These are phyloP conservation scores for Lecanicillium sp. DNA, from an alignment of 2,329 filamentous ascomycete genomes.

Conservation along the genomic window DNA sequence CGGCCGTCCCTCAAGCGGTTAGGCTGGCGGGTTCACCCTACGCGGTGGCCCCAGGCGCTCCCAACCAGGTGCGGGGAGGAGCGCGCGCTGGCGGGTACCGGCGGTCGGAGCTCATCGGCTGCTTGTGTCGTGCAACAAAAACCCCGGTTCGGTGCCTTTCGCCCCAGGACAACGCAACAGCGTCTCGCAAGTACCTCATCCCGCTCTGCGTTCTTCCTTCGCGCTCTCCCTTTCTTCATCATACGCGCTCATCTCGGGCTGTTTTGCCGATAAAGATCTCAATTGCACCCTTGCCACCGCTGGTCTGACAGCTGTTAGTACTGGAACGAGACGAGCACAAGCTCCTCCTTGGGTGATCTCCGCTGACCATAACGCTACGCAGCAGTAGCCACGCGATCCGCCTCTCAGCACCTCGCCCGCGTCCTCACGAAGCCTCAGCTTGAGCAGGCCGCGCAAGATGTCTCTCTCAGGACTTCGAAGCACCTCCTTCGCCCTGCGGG, in stretches of 20 bases:
- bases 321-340: too few species aligned
- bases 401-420: neutral
- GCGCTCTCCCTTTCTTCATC: too few species aligned
- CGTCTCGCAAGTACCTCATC: neutral
- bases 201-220: neutral
- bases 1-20: too few species aligned
- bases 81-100: constrained; percentile 13
- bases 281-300: too few species aligned
- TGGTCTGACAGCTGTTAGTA: too few species aligned
- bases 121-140: neutral
- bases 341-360: too few species aligned
- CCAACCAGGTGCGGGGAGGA: constrained; percentile 6
- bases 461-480: constrained; percentile 39
- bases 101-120: constrained; percentile 15
- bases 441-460: constrained; percentile 26
- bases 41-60: too few species aligned
- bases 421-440: neutral
- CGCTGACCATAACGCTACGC: too few species aligned
- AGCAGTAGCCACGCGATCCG: too few species aligned
- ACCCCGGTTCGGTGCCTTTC: neutral
- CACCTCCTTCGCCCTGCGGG: constrained; percentile 39
- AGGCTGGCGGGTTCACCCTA: too few species aligned
- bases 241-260: too few species aligned
- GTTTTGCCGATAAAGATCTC: too few species aligned
- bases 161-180: neutral